Evolutionary conservation across 805 yeast genomes (phyloP), one percentile per base, ranked within the genome.

Genomic region (Metahyphopichia silvanorum): DNA sequence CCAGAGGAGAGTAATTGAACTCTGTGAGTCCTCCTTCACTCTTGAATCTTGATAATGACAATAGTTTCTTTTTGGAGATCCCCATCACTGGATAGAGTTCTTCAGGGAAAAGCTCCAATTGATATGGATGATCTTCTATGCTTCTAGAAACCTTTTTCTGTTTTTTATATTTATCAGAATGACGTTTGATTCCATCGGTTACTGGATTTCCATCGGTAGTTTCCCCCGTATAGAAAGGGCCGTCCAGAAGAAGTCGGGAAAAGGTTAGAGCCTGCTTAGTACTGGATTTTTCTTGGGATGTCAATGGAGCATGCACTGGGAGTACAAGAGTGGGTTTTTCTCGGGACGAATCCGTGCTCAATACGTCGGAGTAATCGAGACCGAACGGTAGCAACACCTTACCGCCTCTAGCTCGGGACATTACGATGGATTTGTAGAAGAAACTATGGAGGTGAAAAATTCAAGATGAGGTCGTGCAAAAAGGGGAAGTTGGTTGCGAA

Each of bases 21-120:
- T 57, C 58, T 7, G 55, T 46, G 23, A 67, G 53, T 11, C 66
- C 69, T 12, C 67, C 72, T 20, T 59, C 59, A 6, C 61, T 52
- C 29, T 58, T 60, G 34, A 60, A 63, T 27, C 62, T 55, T 26
- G 61, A 60, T 43, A 46, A 70, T 46, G 57, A 71, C 60, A 46
- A 52, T 13, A 75, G 58, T 43, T 74, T 67, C 44, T 69, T 70
- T 47, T 67, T 76, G 34, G 64, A 63, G 10, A 77, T 66, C 2
- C 86, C 86, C 79, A 86, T 80, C 6, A 80, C 84, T 13, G 70
- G 60, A 43, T 82, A 79, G 34, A 89, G 62, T 53, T 89, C 97
- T 12, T 67, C 71, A 1, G 97, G 96, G 51, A 87, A 83, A 42
- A 85, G 70, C 34, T 75, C 77, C 6, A 77, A 48, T 35, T 74